Base-by-base conservation (phyloP, 2,329 filamentous ascomycete species). In the Trichoderma cornu-damae region DNA sequence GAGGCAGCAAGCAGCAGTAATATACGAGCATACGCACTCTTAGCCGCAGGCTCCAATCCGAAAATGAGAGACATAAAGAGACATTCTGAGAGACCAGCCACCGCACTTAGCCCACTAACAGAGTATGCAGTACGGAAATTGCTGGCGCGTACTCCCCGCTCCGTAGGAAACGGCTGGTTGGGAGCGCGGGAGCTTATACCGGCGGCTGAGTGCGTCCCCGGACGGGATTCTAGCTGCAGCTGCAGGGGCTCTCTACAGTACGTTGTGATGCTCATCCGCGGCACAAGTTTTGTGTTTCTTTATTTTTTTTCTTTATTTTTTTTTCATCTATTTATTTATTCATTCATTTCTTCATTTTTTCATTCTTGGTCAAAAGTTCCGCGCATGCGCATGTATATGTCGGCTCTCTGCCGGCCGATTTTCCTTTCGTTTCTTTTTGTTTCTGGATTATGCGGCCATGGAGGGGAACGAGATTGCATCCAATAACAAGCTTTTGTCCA, bases 171-270 rank as follows among this genome's bases (percentile, higher is more conserved):
- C 40, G 16, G 20, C 32, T 18, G 42, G 37, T 16, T 47, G 42
- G 11, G 34, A 55, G n/a, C 4, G n/a, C 20, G 16, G 22, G 8
- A 30, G 32, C 34, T 18, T 28, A 22, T 20, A 38, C 35, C 16
- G 48, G 14, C 52, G 52, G 42, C 52, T 38, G 52, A 32, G 42
- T 38, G 52, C 51, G 43, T 55, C 52, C 32, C 52, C 16, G 22
- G 52, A 8, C 42, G 32, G n/a, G 42, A 38, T 28, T 28, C 52
- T n/a, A 20, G 32, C 12, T 16, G 22, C 32, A 12, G 16, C 32
- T 35, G 6, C 42, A 55, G 51, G 51, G 40, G 16, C 42, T 28
- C 32, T 37, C 11, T 26, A 32, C n/a, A n/a, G n/a, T n/a, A n/a
- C n/a, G 37, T 22, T 12, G 11, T 18, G 48, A 51, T 35, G 24